These are phyloP conservation scores for Colletotrichum sublineola DNA, from an alignment of 2,329 filamentous ascomycete species.

Conservation along the genomic window DNA sequence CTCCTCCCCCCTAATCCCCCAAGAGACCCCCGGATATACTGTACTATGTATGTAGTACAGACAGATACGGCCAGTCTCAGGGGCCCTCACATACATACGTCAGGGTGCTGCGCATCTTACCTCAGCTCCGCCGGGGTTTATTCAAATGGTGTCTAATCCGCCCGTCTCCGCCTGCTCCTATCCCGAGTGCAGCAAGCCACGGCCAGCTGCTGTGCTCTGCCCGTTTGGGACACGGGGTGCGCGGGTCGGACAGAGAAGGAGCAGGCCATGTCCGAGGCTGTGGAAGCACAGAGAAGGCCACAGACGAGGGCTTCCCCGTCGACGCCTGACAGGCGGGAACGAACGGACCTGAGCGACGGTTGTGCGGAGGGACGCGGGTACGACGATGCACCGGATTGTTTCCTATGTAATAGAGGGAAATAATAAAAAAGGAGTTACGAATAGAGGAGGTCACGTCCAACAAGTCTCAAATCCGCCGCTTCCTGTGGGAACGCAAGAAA, in stretches of 20 bases:
- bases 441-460: constrained; percentile 13
- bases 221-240: constrained; percentile 28
- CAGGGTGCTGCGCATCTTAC: constrained; percentile 34
- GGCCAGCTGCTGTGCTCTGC: constrained; percentile 29
- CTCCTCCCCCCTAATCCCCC: background rate
- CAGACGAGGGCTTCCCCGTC: constrained; percentile 23
- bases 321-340: constrained; percentile 32
- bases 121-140: constrained; percentile 33
- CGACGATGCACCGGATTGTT: constrained; percentile 8
- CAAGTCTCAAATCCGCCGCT: constrained; percentile 12
- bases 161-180: constrained; percentile 9
- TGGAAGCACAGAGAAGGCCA: constrained; percentile 41
- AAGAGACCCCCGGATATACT: background rate
- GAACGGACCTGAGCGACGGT: constrained; percentile 23
- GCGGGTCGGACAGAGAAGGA: constrained; percentile 25
- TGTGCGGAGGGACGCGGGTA: constrained; percentile 21
- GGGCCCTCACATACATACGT: constrained; percentile 39
- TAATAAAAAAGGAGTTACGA: background rate
- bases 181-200: constrained; percentile 33
- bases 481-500: background rate
- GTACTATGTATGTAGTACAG: too few relatives aligned
- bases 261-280: constrained; percentile 26
- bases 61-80: constrained; percentile 17
- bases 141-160: constrained; percentile 27
- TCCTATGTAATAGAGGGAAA: too few relatives aligned